A percentile compares a stretch with the other conserved stretches of the same genome.
phyloP scores from a whole-genome alignment of 2,329 filamentous ascomycete species.

The Aspergillus sclerotialis region DNA sequence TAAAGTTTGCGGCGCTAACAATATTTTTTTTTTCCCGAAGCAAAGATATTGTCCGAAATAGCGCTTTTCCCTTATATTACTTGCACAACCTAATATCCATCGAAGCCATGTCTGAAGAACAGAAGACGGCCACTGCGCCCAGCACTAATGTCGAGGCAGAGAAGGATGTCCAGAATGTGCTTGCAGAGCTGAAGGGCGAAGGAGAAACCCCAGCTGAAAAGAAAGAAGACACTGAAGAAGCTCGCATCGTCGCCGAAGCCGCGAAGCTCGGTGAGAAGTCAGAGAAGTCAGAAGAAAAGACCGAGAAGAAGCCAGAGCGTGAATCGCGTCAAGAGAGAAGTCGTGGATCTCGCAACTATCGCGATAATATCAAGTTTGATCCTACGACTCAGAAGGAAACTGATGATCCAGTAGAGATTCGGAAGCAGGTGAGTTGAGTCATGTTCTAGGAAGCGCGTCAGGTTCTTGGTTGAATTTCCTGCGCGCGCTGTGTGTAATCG shows the following conservation, averaged over 20 bases:
- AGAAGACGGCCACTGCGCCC: conserved; percentile 21
- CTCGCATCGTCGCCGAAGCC: conserved; percentile 31
- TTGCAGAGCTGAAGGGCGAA: conserved; percentile 39
- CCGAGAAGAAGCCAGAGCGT: conserved; percentile 12
- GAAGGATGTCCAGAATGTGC: conserved; percentile 40
- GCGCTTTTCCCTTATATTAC: neutral
- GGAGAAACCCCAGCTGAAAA: conserved; percentile 10
- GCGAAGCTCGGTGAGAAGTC: conserved; percentile 32
- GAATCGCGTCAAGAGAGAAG: conserved; percentile 17
- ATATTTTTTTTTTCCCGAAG: neutral
- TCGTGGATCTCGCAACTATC: conserved; percentile 18
- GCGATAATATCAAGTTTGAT: conserved; percentile 64
- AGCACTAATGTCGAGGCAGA: conserved; percentile 35
- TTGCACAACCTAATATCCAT: conserved; percentile 4
- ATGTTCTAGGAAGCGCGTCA: too few species aligned
- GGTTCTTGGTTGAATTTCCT: too few species aligned
- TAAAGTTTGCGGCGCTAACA: too few species aligned
- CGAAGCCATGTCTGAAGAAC: conserved; percentile 30
- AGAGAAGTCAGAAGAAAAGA: conserved; percentile 28
- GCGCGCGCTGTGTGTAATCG: too few species aligned
- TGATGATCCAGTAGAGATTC: conserved; percentile 72
- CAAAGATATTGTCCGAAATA: neutral
- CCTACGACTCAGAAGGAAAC: conserved; percentile 61
- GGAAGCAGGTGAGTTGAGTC: conserved; percentile 60
- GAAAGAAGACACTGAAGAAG: conserved; percentile 26